Conservation (phyloP, 306 rosid genomes). For the Vachellia collinsii region DNA sequence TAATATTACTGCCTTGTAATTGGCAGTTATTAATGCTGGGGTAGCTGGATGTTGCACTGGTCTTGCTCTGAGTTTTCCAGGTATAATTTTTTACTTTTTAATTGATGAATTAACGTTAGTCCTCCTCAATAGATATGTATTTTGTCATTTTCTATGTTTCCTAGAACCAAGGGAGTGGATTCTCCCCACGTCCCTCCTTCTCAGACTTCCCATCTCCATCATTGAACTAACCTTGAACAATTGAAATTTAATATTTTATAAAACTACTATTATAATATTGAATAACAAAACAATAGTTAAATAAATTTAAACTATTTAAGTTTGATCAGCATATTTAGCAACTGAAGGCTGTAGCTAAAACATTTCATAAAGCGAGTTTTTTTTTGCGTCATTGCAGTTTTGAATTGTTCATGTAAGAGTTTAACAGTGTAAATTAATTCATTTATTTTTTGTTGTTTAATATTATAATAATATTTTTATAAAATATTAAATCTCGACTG, state of each 20-base stretch:
- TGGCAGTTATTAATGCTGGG: conserved; percentile 89
- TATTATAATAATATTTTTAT: too few relatives aligned
- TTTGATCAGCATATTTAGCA: not conserved
- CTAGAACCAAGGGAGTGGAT: not conserved
- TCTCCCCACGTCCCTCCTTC: too few relatives aligned
- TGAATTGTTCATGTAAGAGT: not conserved
- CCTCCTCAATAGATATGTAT: conserved; percentile 7
- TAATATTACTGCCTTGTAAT: conserved; percentile 31
- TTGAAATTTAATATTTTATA: too few relatives aligned
- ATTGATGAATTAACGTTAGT: not conserved
- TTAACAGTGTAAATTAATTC: not conserved
- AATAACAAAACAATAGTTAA: not conserved
- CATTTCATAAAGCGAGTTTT: not conserved
- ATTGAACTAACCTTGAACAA: too few relatives aligned
- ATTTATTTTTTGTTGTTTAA: not conserved
- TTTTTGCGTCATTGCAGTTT: not conserved
- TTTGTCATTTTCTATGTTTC: conserved; percentile 17
- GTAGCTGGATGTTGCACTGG: conserved; percentile 99
- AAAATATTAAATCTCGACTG: too few relatives aligned
- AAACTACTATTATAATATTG: too few relatives aligned
- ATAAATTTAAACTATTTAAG: not conserved
- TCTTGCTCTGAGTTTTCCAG: conserved; percentile 94
- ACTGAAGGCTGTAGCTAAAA: not conserved
- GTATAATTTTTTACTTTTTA: conserved; percentile 38
- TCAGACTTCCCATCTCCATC: too few relatives aligned